Evolutionary conservation across 2,329 filamentous ascomycete genomes (phyloP), one percentile per base, ranked within the genome.

Genomic region (Penicillium sp.): DNA sequence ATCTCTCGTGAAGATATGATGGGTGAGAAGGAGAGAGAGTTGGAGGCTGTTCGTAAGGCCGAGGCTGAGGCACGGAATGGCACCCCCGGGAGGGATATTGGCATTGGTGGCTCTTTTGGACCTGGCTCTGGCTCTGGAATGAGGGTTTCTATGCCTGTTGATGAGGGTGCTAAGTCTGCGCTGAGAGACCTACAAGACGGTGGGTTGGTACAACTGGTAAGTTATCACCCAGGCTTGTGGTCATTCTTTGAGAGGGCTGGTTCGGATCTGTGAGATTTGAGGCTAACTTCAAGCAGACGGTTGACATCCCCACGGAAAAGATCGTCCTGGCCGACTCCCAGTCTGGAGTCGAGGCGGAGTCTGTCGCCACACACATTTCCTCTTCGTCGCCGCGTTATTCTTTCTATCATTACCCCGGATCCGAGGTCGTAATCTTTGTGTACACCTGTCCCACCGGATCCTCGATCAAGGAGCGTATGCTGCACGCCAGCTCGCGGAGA

Each of bases 381-480:
- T 55, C 74, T 11, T 75, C 76, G 38, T 81, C 84, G 61, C 85
- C 85, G 13, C 75, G 83, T 53, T 87, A 86, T 67, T 79, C 79
- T 5, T 86, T 87, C 65, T 88, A 86, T 70, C 78, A 80, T 50
- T 79, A 84, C 60, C 74, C 76, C 6, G 72, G 75, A 34, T 76
- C 76, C 13, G 71, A 74, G 7, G 67, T 72, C 2, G 76, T 86
- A 13, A 71, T 87, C 22, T 88, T 87, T 71, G 81, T 87, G 56
- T 87, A 86, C 66, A 86, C 85, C 20, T 88, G 85, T 68, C 85
- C 85, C 13, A 78, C 79, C 0, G 76, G 68, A 13, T 83, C 82
- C 14, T 85, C 83, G 69, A 83, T 87, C 68, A 86, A 85, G 72
- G 84, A 87, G 70, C 78, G 85, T 53, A 87, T 88, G 85, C 65